Evolutionary conservation across 768 basidiomycete species (phyloP), one percentile per base, ranked within the genome.

Genomic region (Boletus huronensis): DNA sequence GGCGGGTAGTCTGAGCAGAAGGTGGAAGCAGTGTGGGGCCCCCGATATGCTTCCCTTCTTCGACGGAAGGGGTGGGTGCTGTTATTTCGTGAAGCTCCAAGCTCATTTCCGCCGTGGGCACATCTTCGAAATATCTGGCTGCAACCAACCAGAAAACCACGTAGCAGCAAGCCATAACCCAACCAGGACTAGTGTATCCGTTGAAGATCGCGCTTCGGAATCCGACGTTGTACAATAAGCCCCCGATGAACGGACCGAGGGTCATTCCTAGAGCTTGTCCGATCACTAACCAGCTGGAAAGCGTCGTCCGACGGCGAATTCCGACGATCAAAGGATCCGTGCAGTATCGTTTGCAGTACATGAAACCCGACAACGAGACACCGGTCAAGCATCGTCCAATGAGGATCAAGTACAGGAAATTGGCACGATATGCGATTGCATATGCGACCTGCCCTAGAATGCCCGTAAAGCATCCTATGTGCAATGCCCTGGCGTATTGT

Each of bases 271-370:
- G 54, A 8, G 77, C 83, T 61, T 87, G 85, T 0, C 83, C 82
- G 2, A 86, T 70, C 29, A 87, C 84, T 21, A 84, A 70, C 79
- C 79, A 84, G 17, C 81, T 77, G 4, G 82, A 82, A 17, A 86
- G 77, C 0, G 79, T 83, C 11, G 84, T 87, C 32, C 85, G 74
- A 25, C 81, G 75, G 28, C 83, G 80, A 25, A 86, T 66, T 26
- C 85, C 84, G 39, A 88, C 82, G 50, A 88, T 77, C 17, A 81
- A 80, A 4, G 82, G 79, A 64, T 88, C 87, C 10, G 78, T 79
- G 65, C 85, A 88, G 64, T 84, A 88, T 14, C 82, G 77, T 60
- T 86, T 87, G 60, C 69, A 72, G 68, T 86, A 87, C 83, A 89
- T 81, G 74, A 81, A 85, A 26, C 78, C 74, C 3, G 82, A 78